A percentile compares a stretch with the other conserved stretches of the same genome.
These are phyloP conservation scores for Fusarium haematococcum DNA, from an alignment of 2,329 filamentous ascomycete species.

Conservation along the genomic window DNA sequence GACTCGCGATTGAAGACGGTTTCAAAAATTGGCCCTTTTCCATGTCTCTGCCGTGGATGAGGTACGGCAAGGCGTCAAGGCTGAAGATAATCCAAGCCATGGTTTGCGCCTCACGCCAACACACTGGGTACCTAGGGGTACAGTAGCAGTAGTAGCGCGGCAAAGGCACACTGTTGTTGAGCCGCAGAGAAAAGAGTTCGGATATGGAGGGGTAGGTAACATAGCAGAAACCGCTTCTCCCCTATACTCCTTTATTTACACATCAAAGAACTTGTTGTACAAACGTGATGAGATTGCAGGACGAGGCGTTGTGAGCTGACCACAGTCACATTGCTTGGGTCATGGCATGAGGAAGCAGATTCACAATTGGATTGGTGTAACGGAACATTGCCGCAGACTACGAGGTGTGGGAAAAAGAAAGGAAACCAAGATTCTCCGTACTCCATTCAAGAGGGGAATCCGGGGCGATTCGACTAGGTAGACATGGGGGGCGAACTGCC, in stretches of 20 bases:
- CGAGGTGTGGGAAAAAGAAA: constrained; percentile 18
- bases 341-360: constrained; percentile 16
- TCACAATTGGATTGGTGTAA: constrained; percentile 1
- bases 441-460: constrained; percentile 11
- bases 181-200: background rate
- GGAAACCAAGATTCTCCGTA: background rate
- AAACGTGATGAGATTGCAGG: constrained; percentile 23
- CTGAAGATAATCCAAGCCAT: background rate
- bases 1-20: background rate
- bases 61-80: background rate
- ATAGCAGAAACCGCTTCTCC: constrained; percentile 4
- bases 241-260: constrained; percentile 4
- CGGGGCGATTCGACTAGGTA: constrained; percentile 2
- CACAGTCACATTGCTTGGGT: background rate
- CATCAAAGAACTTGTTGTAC: constrained; percentile 13
- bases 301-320: background rate
- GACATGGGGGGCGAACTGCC: background rate
- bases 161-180: background rate
- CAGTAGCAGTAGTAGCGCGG: background rate
- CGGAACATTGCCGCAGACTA: background rate
- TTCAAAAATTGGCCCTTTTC: background rate
- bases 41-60: background rate
- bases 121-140: background rate
- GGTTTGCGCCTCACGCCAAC: background rate
- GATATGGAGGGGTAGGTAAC: background rate